Percentiles rank a stretch among this genome's conserved stretches.
Conservation (phyloP, 2,329 filamentous ascomycete genomes). For the Calonectria multiphialidica region DNA sequence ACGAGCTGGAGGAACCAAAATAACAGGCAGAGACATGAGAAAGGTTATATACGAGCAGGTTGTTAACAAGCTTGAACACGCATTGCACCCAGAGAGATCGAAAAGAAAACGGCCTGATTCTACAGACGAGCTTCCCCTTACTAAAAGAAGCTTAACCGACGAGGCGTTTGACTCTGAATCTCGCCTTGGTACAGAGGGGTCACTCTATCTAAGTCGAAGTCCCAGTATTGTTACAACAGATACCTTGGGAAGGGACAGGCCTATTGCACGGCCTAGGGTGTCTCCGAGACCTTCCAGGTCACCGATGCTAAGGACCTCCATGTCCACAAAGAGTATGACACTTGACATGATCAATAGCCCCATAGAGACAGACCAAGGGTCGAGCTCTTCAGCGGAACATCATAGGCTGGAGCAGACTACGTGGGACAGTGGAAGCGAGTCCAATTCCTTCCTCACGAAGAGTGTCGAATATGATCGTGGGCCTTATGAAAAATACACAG, state of each 20-base stretch:
- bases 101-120: slow-evolving; percentile 1
- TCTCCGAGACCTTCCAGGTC: not conserved
- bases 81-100: not conserved
- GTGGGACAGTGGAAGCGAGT: not conserved
- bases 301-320: not conserved
- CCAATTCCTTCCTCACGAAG: not conserved
- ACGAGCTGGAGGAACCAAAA: not conserved
- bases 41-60: not conserved
- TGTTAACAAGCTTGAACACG: not conserved
- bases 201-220: not conserved
- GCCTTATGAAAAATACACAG: slow-evolving; percentile 30
- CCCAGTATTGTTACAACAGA: no score
- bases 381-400: no score
- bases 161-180: not conserved
- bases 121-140: not conserved
- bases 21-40: not conserved
- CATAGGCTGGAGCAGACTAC: not conserved
- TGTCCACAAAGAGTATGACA: not conserved
- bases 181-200: not conserved
- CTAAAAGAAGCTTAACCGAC: not conserved
- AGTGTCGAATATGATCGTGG: not conserved
- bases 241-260: not conserved
- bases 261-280: no score
- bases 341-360: no score
- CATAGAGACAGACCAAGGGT: no score